Evolutionary conservation across 768 basidiomycete species (phyloP).

Genomic region (Lentinula raphanica): DNA sequence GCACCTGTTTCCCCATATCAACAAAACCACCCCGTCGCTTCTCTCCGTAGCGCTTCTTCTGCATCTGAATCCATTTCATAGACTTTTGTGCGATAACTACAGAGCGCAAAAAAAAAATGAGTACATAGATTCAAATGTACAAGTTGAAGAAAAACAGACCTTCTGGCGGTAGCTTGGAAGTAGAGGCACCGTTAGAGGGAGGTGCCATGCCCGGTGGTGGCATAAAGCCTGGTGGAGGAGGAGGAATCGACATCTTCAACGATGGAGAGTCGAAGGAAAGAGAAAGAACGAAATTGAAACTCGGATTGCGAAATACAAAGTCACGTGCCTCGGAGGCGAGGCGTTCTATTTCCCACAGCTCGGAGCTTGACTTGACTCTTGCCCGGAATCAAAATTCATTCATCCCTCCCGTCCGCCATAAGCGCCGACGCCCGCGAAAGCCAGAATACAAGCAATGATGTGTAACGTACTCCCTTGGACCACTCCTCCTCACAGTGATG

Average conservation of each 20-base stretch:
- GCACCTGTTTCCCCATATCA: conserved; percentile 90
- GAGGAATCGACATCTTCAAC: conserved; percentile 44
- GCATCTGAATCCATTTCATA: conserved; percentile 94
- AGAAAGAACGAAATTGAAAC: background rate
- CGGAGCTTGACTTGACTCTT: too few relatives aligned
- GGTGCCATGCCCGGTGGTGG: conserved; percentile 50
- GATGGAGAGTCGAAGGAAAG: background rate
- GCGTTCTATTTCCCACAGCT: too few relatives aligned
- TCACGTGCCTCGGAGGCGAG: background rate
- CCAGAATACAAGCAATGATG: background rate
- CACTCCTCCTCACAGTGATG: background rate
- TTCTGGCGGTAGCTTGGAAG: conserved; percentile 43
- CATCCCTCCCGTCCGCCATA: too few relatives aligned
- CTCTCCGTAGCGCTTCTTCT: conserved; percentile 87
- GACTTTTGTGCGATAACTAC: conserved; percentile 81
- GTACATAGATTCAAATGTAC: background rate
- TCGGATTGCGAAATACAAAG: too few relatives aligned
- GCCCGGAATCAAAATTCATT: too few relatives aligned
- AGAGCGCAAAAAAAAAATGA: conserved; percentile 16
- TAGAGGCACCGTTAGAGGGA: conserved; percentile 29
- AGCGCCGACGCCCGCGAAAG: background rate
- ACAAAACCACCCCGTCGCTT: conserved; percentile 86
- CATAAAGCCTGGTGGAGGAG: conserved; percentile 36
- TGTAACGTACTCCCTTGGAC: background rate
- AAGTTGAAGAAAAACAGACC: conserved; percentile 25